Percentiles rank a stretch among this genome's conserved stretches.
Conservation (phyloP, 306 rosid genomes). For the Fragaria ananassa region DNA sequence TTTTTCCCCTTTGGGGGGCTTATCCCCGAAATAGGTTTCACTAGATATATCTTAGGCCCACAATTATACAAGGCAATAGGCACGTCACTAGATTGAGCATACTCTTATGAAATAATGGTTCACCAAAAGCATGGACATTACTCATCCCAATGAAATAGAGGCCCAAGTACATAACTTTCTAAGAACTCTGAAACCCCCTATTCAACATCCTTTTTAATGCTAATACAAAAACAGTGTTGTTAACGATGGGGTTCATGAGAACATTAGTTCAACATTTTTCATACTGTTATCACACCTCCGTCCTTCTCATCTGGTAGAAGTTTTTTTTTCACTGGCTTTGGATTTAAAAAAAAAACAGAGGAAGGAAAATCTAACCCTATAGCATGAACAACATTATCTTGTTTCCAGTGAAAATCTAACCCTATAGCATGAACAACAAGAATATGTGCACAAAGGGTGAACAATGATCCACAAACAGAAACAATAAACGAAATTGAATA, state of each 20-base stretch:
- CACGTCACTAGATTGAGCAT: background rate
- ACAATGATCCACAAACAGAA: background rate
- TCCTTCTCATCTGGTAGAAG: background rate
- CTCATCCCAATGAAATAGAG: background rate
- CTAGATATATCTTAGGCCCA: background rate
- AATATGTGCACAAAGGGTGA: background rate
- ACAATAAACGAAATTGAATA: background rate
- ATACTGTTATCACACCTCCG: background rate
- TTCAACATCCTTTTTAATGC: background rate
- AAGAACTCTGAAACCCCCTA: background rate
- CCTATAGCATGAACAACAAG: background rate
- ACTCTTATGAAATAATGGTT: background rate
- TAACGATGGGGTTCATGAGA: background rate
- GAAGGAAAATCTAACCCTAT: background rate
- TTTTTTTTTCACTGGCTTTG: background rate
- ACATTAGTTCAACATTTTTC: background rate
- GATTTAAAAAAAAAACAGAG: background rate
- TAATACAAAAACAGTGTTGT: background rate
- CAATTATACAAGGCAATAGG: background rate
- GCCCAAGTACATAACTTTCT: background rate
- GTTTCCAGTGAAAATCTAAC: background rate
- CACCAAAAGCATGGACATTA: background rate
- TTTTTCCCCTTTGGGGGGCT: background rate
- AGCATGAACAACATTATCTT: background rate
- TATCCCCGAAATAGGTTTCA: background rate